Evolutionary conservation across 106 monocot genomes (phyloP).

Genomic region (Cymbidium sinense): DNA sequence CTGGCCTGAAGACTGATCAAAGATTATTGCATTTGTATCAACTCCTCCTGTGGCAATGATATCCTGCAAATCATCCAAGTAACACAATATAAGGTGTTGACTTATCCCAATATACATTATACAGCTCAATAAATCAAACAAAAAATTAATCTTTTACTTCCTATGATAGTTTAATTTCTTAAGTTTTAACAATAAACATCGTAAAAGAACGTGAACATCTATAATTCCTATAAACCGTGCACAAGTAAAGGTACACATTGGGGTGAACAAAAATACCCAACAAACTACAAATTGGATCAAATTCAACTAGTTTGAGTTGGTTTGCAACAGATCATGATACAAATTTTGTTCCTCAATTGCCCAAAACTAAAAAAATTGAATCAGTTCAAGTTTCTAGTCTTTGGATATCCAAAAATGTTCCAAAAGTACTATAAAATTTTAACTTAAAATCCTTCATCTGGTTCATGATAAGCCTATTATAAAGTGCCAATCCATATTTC

Average conservation of each 20-base stretch:
- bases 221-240: background rate
- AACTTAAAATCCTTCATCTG: background rate
- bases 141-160: too few species aligned
- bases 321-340: background rate
- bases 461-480: background rate
- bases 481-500: background rate
- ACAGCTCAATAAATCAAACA: background rate
- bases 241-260: background rate
- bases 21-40: constrained; percentile 90
- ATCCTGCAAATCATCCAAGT: constrained; percentile 46
- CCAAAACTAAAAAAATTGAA: background rate
- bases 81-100: background rate
- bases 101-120: background rate
- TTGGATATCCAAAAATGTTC: background rate
- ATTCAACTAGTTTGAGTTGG: background rate
- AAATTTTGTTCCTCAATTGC: background rate
- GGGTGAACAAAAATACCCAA: background rate
- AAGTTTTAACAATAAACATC: background rate
- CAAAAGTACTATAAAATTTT: too few species aligned
- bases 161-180: background rate
- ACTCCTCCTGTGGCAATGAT: constrained; percentile 84
- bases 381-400: background rate
- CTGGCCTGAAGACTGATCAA: constrained; percentile 77
- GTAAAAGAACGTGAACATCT: background rate
- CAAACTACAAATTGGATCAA: background rate